Base-by-base conservation (phyloP, 371 early-diverging fungal genomes). In the Amoeboradix gromovi region DNA sequence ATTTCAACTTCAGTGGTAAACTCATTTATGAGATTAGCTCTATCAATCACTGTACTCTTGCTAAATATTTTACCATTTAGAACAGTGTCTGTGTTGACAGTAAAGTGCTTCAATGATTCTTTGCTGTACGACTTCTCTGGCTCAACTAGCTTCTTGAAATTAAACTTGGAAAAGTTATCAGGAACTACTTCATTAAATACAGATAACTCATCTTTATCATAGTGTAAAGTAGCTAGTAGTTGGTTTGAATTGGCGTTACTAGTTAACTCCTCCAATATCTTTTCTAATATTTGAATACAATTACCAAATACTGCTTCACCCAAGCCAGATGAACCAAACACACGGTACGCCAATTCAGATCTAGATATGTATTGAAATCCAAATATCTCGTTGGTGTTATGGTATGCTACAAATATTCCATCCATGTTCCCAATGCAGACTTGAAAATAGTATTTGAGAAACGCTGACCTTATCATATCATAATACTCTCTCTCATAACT, bases 391-490 rank as follows among this genome's bases (percentile, higher is more conserved):
- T 81, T 78, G 0, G 92, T 91, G 74, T 91, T 95, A 78, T 95
- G 95, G 74, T 88, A 93, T 0, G 87, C 83, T 0, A 95, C 91
- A 72, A 95, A 81, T 29, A 93, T 84, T 1, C 95, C 95, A 74
- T 94, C 94, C 95, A 95, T 95, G 70, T 87, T 82, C 0, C 95
- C 95, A 68, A 95, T 90, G 1, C 92, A 85, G 1, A 85, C 89
- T 77, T 95, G 95, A 69, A 92, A 86, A 75, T 79, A 86, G 80
- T 89, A 91, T 74, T 91, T 92, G 31, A 92, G 74, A 71, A 91
- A 85, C 0, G 89, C 87, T 0, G 87, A 81, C 1, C 91, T 84
- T 48, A 87, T 79, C 91, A 93, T 89, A 75, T 93, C 95, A 74
- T 86, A 90, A 76, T 90, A 89, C 76, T 94, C 95, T 66, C 92